Base-by-base conservation (phyloP, 192 early-diverging fungal species). In the Coemansia interrupta region DNA sequence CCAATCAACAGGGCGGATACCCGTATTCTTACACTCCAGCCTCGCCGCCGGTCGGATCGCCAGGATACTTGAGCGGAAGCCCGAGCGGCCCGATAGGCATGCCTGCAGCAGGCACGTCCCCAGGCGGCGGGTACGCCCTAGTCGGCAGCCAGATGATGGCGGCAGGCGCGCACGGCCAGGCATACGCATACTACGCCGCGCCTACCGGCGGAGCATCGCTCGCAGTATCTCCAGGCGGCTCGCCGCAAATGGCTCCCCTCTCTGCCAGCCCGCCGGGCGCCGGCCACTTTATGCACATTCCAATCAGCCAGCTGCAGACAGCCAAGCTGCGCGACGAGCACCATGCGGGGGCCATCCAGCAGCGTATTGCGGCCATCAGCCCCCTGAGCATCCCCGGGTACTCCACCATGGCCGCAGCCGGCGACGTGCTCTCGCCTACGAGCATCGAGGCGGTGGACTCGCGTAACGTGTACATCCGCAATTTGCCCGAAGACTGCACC, bases 391-490 rank as follows among this genome's bases (percentile, higher is more conserved):
- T 59, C 3, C 29, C 56, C 17, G 23, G 46, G 18, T n/a, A 36
- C 18, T 40, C 20, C 17, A 49, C 13, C 32, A 13, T 45, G 13
- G 12, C 40, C 40, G 19, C 43, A 40, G 38, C 54, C 32, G 10
- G 1, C 23, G 19, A 49, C 12, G 14, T 42, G 19, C 54, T 36
- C 12, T 30, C 54, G 19, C 39, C 36, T 2, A 55, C 15, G 12
- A 23, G 39, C 8, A 15, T 26, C 36, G 58, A 63, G 4, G 68
- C 52, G 4, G 53, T 67, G 32, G 68, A 78, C 45, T 54, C 76
- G 12, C 62, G 67, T 39, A 94, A 94, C 61, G 81, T 94, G 40
- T 94, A 94, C 59, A 86, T 94, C 60, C 82, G 90, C 64, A 88
- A 87, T 43, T 64, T 92, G n/a, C 71, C 83, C 18, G 64, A 82